Percentiles rank a stretch among this genome's conserved stretches.
phyloP scores from a whole-genome alignment of 495 filamentous ascomycete species.

The Tuber calosporum region DNA sequence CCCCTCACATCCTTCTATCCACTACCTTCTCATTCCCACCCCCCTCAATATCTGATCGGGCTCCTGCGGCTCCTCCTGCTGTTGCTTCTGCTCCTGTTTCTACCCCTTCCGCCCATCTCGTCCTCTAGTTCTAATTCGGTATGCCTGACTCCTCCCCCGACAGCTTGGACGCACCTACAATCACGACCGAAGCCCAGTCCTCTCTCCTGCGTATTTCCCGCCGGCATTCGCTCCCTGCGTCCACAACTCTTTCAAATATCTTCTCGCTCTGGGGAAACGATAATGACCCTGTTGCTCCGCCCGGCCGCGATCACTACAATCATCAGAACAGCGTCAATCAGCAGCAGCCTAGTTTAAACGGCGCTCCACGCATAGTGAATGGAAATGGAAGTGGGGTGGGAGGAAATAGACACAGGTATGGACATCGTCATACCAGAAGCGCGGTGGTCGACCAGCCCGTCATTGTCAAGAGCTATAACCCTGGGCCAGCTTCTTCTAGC shows the following conservation, averaged over 20 bases:
- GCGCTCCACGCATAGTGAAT: background rate
- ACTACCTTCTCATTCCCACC: background rate
- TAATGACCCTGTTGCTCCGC: conserved; percentile 23
- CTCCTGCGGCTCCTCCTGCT: conserved; percentile 4
- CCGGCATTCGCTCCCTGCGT: conserved; percentile 41
- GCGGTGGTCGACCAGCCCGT: conserved; percentile 40
- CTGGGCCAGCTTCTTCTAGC: conserved; percentile 38
- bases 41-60: background rate
- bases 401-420: conserved; percentile 41
- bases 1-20: background rate
- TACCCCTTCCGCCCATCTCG: conserved; percentile 3
- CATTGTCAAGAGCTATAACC: conserved; percentile 42
- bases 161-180: conserved; percentile 32
- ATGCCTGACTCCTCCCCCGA: conserved; percentile 34
- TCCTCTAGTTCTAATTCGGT: conserved; percentile 27
- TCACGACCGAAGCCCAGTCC: conserved; percentile 33
- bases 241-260: conserved; percentile 31
- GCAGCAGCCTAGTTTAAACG: conserved; percentile 20
- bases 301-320: conserved; percentile 7
- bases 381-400: conserved; percentile 28
- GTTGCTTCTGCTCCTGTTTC: background rate
- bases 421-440: conserved; percentile 41
- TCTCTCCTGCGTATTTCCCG: conserved; percentile 39
- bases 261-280: conserved; percentile 36
- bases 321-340: conserved; percentile 13